phyloP scores from a whole-genome alignment of 192 early-diverging fungal genomes.

The Allomyces macrogynus region DNA sequence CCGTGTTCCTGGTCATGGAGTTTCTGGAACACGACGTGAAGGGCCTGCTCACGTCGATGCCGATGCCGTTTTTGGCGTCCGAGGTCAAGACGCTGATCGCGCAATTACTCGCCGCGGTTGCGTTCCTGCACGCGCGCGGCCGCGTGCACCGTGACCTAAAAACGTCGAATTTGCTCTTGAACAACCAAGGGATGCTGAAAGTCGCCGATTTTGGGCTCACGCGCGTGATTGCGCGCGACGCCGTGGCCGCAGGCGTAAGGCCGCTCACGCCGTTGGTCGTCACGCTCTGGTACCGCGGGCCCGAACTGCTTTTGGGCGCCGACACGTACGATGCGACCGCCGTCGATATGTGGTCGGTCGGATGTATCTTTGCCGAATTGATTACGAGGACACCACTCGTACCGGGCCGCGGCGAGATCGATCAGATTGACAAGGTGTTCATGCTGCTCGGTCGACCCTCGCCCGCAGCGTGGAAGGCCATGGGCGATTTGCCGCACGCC shows the following conservation, averaged over 20 bases:
- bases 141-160: constrained; percentile 51
- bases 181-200: constrained; percentile 33
- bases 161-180: constrained; percentile 37
- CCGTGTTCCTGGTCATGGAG: constrained; percentile 95
- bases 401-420: constrained; percentile 58
- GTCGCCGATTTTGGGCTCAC: constrained; percentile 56
- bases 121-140: constrained; percentile 42
- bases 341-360: constrained; percentile 77
- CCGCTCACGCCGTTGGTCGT: constrained; percentile 44
- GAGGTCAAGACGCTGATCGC: constrained; percentile 64
- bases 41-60: constrained; percentile 69
- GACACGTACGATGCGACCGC: constrained; percentile 38
- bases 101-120: constrained; percentile 41
- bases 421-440: constrained; percentile 59
- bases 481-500: constrained; percentile 36
- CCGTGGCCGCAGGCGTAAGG: not conserved
- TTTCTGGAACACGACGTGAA: constrained; percentile 92
- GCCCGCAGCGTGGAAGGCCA: constrained; percentile 52
- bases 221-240: constrained; percentile 16
- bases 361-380: constrained; percentile 94
- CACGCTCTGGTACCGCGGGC: constrained; percentile 51
- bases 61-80: constrained; percentile 52
- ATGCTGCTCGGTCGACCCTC: constrained; percentile 71
- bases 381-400: constrained; percentile 64
- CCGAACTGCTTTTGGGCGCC: constrained; percentile 35